Base-by-base conservation (phyloP, 257 asterid genomes). In the Solanum chilense region DNA sequence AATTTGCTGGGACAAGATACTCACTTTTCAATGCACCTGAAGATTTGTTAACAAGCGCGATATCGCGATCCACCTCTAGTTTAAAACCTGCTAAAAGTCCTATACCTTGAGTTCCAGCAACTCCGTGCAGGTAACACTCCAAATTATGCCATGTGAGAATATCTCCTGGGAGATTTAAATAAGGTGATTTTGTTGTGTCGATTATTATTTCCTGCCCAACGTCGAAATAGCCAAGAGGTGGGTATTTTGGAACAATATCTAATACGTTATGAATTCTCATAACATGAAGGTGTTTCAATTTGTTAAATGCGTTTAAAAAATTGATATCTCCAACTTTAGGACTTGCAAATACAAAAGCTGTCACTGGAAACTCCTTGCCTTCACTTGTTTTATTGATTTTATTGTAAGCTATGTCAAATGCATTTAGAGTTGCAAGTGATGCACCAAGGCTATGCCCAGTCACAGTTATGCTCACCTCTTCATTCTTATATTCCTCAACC, bases 381-480 rank as follows among this genome's bases (percentile, higher is more conserved):
- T 49, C 75, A 44, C 75, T 84, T 31, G 98, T 90, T 31, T 83
- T 90, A 89, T 94, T 95, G 92, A 90, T 89, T 3, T 92, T 91
- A 27, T 95, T 96, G 60, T 60, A 35, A 2, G 91, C 92, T 39
- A 96, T 94, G 89, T 96, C 98, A 0, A 88, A 90, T 20, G 97
- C 98, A 39, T 91, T 95, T 37, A 96, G 78, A 29, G 98, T 95
- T 6, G 95, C 91, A 2, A 95, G 88, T 6, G 98, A 93, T 1
- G 98, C 98, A 0, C 99, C 99, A 45, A 96, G 87, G 87, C 99
- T 96, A 87, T 96, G 99, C 2, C 98, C 99, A 9, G 94, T 89
- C 20, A 94, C 85, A 10, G 95, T 95, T 81, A 95, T 92, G 91
- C 98, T 95, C 11, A 91, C 93, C 29, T 95, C 94, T 60, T 94